Evolutionary conservation across 192 early-diverging fungal genomes (phyloP).

Genomic region (Backusella westeae): DNA sequence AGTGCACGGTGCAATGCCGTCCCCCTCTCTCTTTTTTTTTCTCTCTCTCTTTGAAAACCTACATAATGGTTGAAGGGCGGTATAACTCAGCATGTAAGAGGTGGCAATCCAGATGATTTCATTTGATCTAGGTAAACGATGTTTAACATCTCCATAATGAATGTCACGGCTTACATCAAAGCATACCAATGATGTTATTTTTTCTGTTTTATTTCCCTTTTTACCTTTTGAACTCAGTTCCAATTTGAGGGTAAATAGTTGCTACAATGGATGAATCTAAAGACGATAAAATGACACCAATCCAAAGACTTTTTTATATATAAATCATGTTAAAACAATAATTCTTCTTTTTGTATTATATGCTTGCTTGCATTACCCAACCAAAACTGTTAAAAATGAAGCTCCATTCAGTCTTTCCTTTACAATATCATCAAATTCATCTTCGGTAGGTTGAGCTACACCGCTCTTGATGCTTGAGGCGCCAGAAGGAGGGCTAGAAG

Average conservation of each 20-base stretch:
- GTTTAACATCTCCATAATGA: too few species aligned
- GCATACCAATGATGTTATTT: not conserved
- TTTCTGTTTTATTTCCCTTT: not conserved
- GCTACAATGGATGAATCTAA: conserved; percentile 40
- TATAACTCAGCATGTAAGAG: conserved; percentile 69
- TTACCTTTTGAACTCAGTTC: conserved; percentile 39
- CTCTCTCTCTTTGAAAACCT: conserved; percentile 19
- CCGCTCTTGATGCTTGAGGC: not conserved
- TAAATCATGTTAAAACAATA: not conserved
- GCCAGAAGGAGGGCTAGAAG: not conserved
- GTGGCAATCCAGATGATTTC: conserved; percentile 84
- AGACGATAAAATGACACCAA: conserved; percentile 27
- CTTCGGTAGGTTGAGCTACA: not conserved
- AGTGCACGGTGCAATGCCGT: not conserved
- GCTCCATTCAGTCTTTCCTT: conserved; percentile 14
- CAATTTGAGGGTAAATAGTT: conserved; percentile 36
- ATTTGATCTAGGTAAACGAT: conserved; percentile 25
- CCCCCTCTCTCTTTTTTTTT: not conserved
- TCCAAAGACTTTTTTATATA: conserved; percentile 23
- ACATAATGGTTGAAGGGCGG: conserved; percentile 78
- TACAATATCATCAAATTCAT: conserved; percentile 11
- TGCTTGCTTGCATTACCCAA: not conserved
- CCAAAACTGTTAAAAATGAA: conserved; percentile 12
- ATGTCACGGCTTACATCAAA: not conserved
- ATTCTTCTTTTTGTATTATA: not conserved